These are phyloP conservation scores for Rubus parviflorus DNA, from an alignment of 306 rosid genomes.

Conservation along the genomic window DNA sequence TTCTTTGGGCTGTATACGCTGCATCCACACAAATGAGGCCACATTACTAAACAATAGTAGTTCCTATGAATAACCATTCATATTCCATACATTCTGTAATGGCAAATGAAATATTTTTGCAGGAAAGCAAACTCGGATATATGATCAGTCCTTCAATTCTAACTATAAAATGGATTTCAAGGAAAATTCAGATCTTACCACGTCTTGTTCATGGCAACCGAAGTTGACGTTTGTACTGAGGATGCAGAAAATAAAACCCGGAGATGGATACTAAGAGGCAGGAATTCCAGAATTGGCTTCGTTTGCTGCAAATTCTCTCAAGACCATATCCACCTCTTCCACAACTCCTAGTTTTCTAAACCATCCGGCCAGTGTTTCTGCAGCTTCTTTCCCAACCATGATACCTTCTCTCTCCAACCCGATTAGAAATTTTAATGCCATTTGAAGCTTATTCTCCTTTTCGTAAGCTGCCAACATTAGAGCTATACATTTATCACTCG, in stretches of 20 bases:
- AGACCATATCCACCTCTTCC: constrained; percentile 70
- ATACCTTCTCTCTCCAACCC: constrained; percentile 66
- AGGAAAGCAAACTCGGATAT: not conserved
- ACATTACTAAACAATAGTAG: not conserved
- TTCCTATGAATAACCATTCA: not conserved
- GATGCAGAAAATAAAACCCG: not conserved
- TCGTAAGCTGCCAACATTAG: constrained; percentile 61
- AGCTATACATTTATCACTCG: constrained; percentile 77
- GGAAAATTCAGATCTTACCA: not conserved
- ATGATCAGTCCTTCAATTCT: not conserved
- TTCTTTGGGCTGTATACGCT: not conserved
- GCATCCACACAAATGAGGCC: not conserved
- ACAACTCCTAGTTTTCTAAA: constrained; percentile 76
- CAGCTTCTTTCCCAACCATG: constrained; percentile 71
- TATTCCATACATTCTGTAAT: not conserved
- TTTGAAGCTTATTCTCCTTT: constrained; percentile 58
- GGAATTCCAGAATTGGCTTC: constrained; percentile 25
- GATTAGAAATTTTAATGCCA: constrained; percentile 64
- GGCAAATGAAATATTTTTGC: not conserved
- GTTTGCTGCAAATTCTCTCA: constrained; percentile 57
- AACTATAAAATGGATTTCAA: not conserved
- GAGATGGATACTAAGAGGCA: constrained; percentile 18
- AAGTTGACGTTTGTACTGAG: not conserved
- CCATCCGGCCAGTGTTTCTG: constrained; percentile 68
- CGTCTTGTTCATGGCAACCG: not conserved